Percentiles rank a stretch among this genome's conserved stretches.
phyloP scores from a whole-genome alignment of 2,329 filamentous ascomycete genomes.

The Fusarium globosum region DNA sequence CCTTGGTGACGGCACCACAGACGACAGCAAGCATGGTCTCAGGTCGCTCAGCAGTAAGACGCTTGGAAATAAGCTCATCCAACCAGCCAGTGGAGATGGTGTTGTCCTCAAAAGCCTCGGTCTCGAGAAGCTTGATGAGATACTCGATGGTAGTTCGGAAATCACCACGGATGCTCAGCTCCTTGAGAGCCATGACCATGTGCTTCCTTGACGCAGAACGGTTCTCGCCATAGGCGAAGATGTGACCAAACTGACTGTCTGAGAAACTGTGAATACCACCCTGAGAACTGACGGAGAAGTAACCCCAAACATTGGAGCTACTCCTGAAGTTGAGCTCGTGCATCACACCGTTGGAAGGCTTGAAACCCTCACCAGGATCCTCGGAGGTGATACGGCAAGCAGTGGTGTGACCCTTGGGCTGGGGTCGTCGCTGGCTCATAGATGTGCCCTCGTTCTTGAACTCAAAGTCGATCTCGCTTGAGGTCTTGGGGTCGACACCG shows the following conservation, averaged over 20 bases:
- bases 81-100: conserved; percentile 99
- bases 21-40: conserved; percentile 95
- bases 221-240: conserved; percentile 99
- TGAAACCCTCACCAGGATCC: conserved; percentile 98
- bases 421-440: conserved; percentile 87
- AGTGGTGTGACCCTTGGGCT: conserved; percentile 95
- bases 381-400: conserved; percentile 99
- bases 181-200: conserved; percentile 98
- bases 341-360: conserved; percentile 98
- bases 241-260: conserved; percentile 98
- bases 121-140: conserved; percentile 97
- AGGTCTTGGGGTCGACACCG: conserved; percentile 89
- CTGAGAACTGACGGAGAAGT: conserved; percentile 97
- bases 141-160: conserved; percentile 99
- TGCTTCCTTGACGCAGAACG: conserved; percentile 95
- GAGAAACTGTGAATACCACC: conserved; percentile 99
- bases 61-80: conserved; percentile 98
- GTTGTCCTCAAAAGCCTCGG: conserved; percentile 97
- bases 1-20: conserved; percentile 94
- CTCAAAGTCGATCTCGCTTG: conserved; percentile 93
- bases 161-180: conserved; percentile 98
- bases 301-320: conserved; percentile 99
- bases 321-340: conserved; percentile 99
- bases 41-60: conserved; percentile 93
- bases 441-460: conserved; percentile 88